Base-by-base conservation (phyloP, 2,329 filamentous ascomycete species). In the Sporothrix brasiliensis region DNA sequence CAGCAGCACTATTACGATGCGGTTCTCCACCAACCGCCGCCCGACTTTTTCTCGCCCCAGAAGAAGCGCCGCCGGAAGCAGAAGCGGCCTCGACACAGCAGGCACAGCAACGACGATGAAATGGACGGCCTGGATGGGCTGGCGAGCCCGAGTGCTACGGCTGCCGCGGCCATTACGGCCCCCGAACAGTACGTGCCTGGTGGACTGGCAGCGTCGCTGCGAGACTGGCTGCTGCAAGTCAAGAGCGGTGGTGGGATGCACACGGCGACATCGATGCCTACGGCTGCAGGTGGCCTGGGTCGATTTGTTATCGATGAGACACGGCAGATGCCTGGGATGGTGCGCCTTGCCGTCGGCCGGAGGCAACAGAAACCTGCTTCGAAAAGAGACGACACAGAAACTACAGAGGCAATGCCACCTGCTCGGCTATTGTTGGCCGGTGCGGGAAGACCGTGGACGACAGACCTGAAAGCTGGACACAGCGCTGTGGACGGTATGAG, bases 221-320 rank as follows among this genome's bases (percentile, higher is more conserved):
- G 81, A 7, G 79, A 81, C 75, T 84, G 82, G 82, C 78, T 84
- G 44, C 78, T 83, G 52, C 80, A 81, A 65, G 78, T 81, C 53
- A 82, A 82, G 72, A 77, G 78, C 0, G 76, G 74, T 19, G 73
- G 73, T 19, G 74, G 75, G 27, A 72, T 14, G 66, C 53, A 9
- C 13, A 24, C 14, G 13, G 13, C 50, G 16, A 10, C 61, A 27
- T 14, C n/a, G 13, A 50, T 21, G 49, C 5, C 53, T 10, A 19
- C 67, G 2, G 24, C 39, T 16, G 7, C 34, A 34, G 34, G 16
- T 6, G 27, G 7, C 6, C 2, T 9, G 21, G 52, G 56, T n/a
- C 14, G 14, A n/a, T 58, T 56, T 4, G 30, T 41, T 24, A 52
- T 67, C n/a, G 47, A 30, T 27, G 50, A 21, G 27, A 61, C 13